A percentile compares a stretch with the other conserved stretches of the same genome.
phyloP scores from a whole-genome alignment of 805 yeast genomes.

The Lipomyces starkeyi region DNA sequence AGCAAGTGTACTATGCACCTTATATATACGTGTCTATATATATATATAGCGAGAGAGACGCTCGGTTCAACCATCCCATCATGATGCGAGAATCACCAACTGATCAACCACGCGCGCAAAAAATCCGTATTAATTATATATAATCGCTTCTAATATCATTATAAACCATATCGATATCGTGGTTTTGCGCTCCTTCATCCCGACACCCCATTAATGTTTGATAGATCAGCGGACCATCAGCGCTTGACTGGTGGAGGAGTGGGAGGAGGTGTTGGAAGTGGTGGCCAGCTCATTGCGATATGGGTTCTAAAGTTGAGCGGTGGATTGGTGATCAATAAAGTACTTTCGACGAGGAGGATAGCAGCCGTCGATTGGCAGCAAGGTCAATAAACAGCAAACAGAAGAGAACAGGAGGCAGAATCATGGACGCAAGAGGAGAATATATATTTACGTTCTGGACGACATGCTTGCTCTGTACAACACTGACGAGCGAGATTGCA shows the following conservation, averaged over 20 bases:
- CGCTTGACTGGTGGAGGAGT: conserved; percentile 2
- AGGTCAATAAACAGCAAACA: background rate
- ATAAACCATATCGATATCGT: background rate
- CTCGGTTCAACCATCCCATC: background rate
- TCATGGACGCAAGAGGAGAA: background rate
- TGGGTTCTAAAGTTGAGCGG: background rate
- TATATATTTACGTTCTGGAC: background rate
- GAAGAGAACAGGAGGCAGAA: background rate
- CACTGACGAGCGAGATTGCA: background rate
- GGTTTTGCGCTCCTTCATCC: background rate
- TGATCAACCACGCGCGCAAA: background rate
- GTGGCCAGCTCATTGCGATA: conserved; percentile 3
- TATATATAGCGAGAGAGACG: background rate
- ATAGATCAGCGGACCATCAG: background rate
- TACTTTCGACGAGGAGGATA: background rate
- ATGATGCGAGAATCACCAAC: background rate
- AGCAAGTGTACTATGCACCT: too few species aligned
- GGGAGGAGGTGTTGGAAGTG: conserved; percentile 1
- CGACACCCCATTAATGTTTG: background rate
- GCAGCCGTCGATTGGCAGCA: background rate
- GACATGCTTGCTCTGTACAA: background rate
- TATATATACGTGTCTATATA: too few species aligned
- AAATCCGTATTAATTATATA: background rate
- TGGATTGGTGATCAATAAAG: background rate
- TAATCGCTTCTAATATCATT: background rate